A percentile compares a stretch with the other conserved stretches of the same genome.
phyloP scores from a whole-genome alignment of 305 asterid species.

The Solanum chacoense region DNA sequence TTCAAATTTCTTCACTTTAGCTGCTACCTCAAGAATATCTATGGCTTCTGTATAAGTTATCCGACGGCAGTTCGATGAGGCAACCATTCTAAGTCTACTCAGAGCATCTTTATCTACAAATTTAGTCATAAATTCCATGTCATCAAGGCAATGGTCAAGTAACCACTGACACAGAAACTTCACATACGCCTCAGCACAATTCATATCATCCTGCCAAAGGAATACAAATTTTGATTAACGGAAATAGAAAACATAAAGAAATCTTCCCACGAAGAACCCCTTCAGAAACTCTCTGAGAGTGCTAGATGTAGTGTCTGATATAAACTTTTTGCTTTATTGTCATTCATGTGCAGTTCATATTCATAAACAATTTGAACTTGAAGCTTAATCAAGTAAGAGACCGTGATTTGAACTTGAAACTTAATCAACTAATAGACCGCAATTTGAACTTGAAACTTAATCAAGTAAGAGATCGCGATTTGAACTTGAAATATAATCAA shows the following conservation, averaged over 20 bases:
- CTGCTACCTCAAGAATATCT: conserved; percentile 65
- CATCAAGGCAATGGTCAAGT: conserved; percentile 85
- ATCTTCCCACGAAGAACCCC: background rate
- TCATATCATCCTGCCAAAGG: conserved; percentile 76
- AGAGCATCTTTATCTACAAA: conserved; percentile 54
- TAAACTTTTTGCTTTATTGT: background rate
- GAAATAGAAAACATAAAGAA: background rate
- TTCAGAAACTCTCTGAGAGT: background rate
- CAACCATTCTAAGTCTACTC: conserved; percentile 77
- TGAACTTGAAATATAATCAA: background rate
- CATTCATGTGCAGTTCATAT: background rate
- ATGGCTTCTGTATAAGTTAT: conserved; percentile 81
- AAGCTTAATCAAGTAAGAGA: background rate
- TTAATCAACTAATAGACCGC: background rate
- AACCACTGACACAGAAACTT: conserved; percentile 80
- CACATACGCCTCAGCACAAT: conserved; percentile 97
- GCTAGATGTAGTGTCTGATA: background rate
- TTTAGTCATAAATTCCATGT: conserved; percentile 72
- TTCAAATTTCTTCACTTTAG: conserved; percentile 66
- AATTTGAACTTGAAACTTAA: background rate
- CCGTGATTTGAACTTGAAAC: background rate
- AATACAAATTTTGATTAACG: background rate
- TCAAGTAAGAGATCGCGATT: background rate
- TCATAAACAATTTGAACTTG: background rate
- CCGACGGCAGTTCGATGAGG: conserved; percentile 52